These are phyloP conservation scores for Rheum nobile DNA, from an alignment of 148 eudicot genomes.

Conservation along the genomic window DNA sequence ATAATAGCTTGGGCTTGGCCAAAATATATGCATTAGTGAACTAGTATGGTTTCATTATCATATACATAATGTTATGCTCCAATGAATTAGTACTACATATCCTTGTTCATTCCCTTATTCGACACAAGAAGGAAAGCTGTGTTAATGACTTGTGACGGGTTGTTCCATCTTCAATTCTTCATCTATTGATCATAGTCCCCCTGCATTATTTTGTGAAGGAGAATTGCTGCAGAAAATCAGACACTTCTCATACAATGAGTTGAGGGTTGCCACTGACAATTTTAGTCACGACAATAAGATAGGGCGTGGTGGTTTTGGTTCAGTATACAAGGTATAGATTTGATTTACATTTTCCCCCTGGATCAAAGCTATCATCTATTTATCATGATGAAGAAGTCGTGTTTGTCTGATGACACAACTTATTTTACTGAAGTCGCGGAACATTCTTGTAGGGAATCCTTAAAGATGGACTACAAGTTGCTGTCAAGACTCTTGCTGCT, in stretches of 20 bases:
- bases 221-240: constrained; percentile 8
- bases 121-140: not conserved
- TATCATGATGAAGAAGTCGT: not conserved
- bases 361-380: not conserved
- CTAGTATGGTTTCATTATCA: not conserved
- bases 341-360: no score
- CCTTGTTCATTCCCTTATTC: no score
- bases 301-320: constrained; percentile 7
- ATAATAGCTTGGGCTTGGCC: no score
- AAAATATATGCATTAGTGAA: no score
- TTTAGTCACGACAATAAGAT: constrained; percentile 5
- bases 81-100: not conserved
- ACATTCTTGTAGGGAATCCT: constrained; percentile 48
- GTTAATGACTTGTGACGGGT: not conserved
- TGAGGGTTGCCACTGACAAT: constrained; percentile 7
- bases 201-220: constrained; percentile 5
- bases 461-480: constrained; percentile 56
- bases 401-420: not conserved
- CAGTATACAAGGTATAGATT: constrained; percentile 7
- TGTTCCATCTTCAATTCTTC: not conserved
- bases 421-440: not conserved
- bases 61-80: not conserved
- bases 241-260: constrained; percentile 4
- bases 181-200: not conserved
- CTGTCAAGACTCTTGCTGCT: constrained; percentile 76